Evolutionary conservation across 2,329 filamentous ascomycete genomes (phyloP).

Genomic region (Fusarium liriodendri): DNA sequence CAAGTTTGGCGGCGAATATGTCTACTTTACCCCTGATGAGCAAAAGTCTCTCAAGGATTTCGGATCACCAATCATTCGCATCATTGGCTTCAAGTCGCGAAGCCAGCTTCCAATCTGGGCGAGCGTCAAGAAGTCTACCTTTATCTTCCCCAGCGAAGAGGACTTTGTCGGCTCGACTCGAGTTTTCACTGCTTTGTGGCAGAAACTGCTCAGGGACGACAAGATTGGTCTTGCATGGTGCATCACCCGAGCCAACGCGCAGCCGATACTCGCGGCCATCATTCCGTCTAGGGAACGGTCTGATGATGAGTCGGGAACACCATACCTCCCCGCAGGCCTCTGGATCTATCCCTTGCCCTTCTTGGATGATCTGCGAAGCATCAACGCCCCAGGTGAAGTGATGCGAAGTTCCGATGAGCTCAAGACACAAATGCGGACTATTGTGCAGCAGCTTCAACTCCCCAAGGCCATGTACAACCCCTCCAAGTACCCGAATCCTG

Average conservation of each 20-base stretch:
- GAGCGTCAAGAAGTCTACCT: slow-evolving; percentile 85
- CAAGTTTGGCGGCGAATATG: slow-evolving; percentile 92
- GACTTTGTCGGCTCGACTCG: slow-evolving; percentile 91
- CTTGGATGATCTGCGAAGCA: slow-evolving; percentile 85
- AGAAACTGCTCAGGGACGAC: slow-evolving; percentile 82
- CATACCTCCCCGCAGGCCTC: slow-evolving; percentile 82
- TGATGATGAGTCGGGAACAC: slow-evolving; percentile 73
- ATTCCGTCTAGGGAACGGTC: slow-evolving; percentile 77
- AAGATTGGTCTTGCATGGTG: slow-evolving; percentile 93
- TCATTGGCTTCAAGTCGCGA: slow-evolving; percentile 93
- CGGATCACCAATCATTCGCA: slow-evolving; percentile 83
- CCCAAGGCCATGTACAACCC: slow-evolving; percentile 89
- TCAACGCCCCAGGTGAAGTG: slow-evolving; percentile 69
- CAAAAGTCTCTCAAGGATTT: slow-evolving; percentile 82
- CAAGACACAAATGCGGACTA: slow-evolving; percentile 82
- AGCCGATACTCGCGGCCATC: slow-evolving; percentile 83
- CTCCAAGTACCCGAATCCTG: slow-evolving; percentile 88
- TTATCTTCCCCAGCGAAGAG: slow-evolving; percentile 94
- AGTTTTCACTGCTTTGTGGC: slow-evolving; percentile 90
- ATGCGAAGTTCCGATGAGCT: slow-evolving; percentile 74
- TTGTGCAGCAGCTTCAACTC: slow-evolving; percentile 88
- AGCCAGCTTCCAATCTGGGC: slow-evolving; percentile 83
- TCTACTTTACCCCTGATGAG: slow-evolving; percentile 88
- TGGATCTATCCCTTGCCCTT: slow-evolving; percentile 92
- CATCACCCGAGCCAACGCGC: slow-evolving; percentile 82